These are phyloP conservation scores for Suillus subluteus DNA, from an alignment of 768 basidiomycete genomes.

Conservation along the genomic window DNA sequence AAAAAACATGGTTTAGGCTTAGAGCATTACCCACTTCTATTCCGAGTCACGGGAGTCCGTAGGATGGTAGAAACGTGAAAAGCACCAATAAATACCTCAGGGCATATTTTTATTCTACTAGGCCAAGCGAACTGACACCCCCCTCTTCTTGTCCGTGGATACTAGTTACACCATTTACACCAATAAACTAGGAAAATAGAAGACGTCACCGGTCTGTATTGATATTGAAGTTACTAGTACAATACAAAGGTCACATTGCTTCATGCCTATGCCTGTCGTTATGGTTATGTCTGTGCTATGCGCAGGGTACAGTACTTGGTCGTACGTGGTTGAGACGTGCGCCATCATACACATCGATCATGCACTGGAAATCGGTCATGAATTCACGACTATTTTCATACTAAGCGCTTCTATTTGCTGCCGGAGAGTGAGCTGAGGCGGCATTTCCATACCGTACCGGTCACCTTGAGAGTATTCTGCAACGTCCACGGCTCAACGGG, in stretches of 20 bases:
- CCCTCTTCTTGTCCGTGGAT: background rate
- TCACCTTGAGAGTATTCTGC: background rate
- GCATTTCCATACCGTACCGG: too few relatives aligned
- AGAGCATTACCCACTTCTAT: background rate
- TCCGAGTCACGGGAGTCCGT: background rate
- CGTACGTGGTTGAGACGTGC: background rate
- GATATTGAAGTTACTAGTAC: background rate
- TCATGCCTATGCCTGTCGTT: background rate
- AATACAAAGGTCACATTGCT: background rate
- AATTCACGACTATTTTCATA: background rate
- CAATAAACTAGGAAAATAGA: background rate
- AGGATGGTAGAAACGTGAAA: background rate
- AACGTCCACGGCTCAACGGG: background rate
- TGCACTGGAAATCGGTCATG: background rate
- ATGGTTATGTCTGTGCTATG: background rate
- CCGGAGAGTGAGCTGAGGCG: too few relatives aligned
- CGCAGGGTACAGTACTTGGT: background rate
- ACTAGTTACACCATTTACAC: background rate
- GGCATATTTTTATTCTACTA: background rate
- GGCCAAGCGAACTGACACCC: background rate
- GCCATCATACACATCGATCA: background rate
- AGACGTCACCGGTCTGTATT: background rate
- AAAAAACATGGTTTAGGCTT: background rate
- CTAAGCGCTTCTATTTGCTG: background rate
- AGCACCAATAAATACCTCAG: background rate